Conservation (phyloP, 2,329 filamentous ascomycete genomes). For the Alternaria triticina region DNA sequence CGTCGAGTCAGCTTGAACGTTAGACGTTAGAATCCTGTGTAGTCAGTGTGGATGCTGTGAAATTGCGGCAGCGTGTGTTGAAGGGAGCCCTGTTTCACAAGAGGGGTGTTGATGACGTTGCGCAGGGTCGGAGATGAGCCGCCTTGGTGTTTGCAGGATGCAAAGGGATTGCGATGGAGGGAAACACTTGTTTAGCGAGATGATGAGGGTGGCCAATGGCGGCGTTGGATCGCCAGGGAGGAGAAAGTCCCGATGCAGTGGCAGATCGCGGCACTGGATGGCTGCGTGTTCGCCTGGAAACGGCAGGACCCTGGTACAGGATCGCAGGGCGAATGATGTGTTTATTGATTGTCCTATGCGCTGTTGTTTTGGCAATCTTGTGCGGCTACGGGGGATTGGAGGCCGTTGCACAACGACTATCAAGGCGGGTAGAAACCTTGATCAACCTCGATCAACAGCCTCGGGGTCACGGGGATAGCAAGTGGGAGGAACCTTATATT, state of each 20-base stretch:
- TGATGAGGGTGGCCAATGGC: constrained; percentile 7
- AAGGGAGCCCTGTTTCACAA: constrained; percentile 4
- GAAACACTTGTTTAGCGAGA: constrained; percentile 1
- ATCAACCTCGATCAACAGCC: background rate
- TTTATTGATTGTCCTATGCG: background rate
- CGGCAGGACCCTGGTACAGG: background rate
- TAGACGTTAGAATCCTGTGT: background rate
- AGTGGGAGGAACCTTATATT: constrained; percentile 1
- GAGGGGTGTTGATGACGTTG: constrained; percentile 1
- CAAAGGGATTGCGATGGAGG: constrained; percentile 1
- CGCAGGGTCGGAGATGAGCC: constrained; percentile 7
- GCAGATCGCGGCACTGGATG: background rate
- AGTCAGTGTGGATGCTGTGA: background rate
- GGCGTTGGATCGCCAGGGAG: background rate
- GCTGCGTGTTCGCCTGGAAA: background rate
- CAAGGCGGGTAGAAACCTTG: background rate
- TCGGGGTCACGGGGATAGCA: background rate
- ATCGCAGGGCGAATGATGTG: background rate
- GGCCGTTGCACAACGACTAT: background rate
- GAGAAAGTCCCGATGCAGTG: constrained; percentile 3
- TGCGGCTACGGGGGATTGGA: background rate
- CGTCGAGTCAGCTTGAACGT: constrained; percentile 5
- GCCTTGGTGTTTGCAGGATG: constrained; percentile 4
- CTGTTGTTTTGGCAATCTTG: background rate
- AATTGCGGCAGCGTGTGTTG: constrained; percentile 4